Evolutionary conservation across 306 rosid genomes (phyloP).

Genomic region (Arachis stenosperma): DNA sequence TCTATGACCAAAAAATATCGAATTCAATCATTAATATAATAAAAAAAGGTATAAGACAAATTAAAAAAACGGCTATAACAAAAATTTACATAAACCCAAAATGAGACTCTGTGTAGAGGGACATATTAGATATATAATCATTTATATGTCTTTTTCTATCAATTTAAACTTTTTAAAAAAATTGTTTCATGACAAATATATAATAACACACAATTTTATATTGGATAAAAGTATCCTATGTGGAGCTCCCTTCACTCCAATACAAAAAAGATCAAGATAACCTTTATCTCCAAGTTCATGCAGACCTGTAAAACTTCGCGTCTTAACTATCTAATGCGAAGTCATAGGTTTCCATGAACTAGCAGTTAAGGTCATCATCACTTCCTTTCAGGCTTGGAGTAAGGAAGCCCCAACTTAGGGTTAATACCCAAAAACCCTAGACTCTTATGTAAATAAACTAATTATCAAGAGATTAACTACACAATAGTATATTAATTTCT

Average conservation of each 20-base stretch:
- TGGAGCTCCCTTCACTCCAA: constrained; percentile 74
- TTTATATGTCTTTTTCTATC: too few species aligned
- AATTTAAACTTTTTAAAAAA: too few species aligned
- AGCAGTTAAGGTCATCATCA: constrained; percentile 66
- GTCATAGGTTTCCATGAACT: constrained; percentile 64
- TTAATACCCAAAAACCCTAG: not conserved
- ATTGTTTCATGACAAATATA: too few species aligned
- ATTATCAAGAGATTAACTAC: not conserved
- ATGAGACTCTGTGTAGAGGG: too few species aligned
- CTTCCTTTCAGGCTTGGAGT: constrained; percentile 62
- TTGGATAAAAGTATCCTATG: not conserved
- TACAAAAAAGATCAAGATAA: constrained; percentile 52
- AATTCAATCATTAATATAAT: too few species aligned
- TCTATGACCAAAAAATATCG: too few species aligned
- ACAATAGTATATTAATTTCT: not conserved
- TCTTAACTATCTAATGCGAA: not conserved
- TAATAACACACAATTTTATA: too few species aligned
- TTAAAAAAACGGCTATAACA: too few species aligned
- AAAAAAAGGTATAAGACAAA: too few species aligned
- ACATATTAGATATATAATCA: too few species aligned
- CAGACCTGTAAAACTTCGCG: constrained; percentile 53
- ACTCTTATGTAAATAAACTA: not conserved
- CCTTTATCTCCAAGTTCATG: constrained; percentile 66
- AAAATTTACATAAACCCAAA: too few species aligned
- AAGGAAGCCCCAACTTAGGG: constrained; percentile 50